These are phyloP conservation scores for Amauroascus niger DNA, from an alignment of 2,329 filamentous ascomycete genomes.

Conservation along the genomic window DNA sequence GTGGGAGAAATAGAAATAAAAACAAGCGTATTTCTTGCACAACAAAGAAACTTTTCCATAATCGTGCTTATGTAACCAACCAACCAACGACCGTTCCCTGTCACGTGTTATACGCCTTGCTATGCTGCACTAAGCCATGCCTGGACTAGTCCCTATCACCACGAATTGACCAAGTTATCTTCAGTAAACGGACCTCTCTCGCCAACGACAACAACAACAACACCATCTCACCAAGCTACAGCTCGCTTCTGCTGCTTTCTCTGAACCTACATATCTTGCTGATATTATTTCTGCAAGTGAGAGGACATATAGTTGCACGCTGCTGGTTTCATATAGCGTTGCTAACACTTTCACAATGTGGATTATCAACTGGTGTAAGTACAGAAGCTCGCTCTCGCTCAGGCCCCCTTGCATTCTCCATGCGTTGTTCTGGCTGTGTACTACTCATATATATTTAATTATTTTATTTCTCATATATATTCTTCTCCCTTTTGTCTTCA, in stretches of 20 bases:
- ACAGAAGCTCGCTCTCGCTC: background rate
- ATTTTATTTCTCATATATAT: background rate
- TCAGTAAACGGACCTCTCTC: background rate
- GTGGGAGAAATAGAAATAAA: too few species aligned
- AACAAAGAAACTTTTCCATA: too few species aligned
- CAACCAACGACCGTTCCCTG: too few species aligned
- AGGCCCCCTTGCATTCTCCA: background rate
- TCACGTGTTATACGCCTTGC: too few species aligned
- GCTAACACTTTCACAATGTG: slow-evolving; percentile 54
- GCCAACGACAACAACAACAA: background rate
- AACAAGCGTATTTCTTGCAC: too few species aligned
- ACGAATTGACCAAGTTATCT: slow-evolving; percentile 13
- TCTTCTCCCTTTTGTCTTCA: background rate
- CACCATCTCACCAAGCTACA: background rate
- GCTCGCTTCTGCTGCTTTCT: background rate
- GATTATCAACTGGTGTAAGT: slow-evolving; percentile 90
- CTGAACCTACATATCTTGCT: background rate
- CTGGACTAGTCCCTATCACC: background rate
- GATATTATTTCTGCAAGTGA: too few species aligned
- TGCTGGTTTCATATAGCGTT: background rate
- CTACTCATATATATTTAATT: background rate
- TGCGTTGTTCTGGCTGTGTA: background rate
- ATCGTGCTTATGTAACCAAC: too few species aligned
- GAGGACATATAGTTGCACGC: too few species aligned
- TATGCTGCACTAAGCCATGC: background rate